phyloP scores from a whole-genome alignment of 1,284 basidiomycete species.

The Microbotryomycetes sp. region DNA sequence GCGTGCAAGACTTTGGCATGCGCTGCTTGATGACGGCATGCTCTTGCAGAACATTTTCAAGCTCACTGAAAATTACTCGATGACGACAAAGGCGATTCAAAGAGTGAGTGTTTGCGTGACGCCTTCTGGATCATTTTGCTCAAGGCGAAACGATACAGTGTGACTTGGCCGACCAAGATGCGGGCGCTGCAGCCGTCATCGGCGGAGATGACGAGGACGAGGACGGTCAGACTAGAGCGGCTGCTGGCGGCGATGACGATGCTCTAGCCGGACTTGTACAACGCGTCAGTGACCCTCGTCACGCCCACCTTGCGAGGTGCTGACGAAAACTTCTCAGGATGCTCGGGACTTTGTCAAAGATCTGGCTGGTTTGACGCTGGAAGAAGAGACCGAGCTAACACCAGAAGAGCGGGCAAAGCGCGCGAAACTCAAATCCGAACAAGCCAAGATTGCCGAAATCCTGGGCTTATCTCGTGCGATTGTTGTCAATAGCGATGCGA shows the following conservation, averaged over 20 bases:
- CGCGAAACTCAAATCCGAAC: constrained; percentile 2
- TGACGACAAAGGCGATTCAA: constrained; percentile 20
- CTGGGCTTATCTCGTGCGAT: neutral
- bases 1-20: no score
- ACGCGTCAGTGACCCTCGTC: constrained; percentile 1
- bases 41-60: constrained; percentile 20
- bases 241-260: constrained; percentile 11
- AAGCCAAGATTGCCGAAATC: constrained; percentile 12
- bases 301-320: neutral
- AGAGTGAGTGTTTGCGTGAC: neutral
- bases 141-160: constrained; percentile 2
- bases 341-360: neutral
- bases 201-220: constrained; percentile 2
- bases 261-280: no score
- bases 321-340: neutral
- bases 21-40: no score
- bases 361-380: neutral
- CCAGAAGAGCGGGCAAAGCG: neutral
- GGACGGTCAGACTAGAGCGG: neutral
- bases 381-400: neutral
- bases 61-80: constrained; percentile 12
- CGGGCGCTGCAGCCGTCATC: no score
- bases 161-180: constrained; percentile 3
- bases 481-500: constrained; percentile 4
- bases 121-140: neutral